A percentile compares a stretch with the other conserved stretches of the same genome.
Conservation (phyloP, 495 filamentous ascomycete species). For the Tuber borchii region DNA sequence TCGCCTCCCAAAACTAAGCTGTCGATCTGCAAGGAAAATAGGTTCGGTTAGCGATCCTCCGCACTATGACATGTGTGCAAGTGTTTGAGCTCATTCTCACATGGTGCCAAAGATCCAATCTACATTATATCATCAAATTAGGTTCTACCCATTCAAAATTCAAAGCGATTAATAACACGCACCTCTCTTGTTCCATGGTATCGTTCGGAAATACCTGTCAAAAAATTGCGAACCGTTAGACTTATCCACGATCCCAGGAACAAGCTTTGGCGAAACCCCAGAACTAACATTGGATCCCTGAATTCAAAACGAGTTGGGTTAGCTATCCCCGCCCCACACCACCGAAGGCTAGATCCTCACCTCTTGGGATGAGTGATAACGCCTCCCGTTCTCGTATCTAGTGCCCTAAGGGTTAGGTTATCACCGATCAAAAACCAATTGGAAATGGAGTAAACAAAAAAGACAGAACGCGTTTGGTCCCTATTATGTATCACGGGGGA, state of each 20-base stretch:
- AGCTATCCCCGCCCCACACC: not conserved
- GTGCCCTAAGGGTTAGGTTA: not conserved
- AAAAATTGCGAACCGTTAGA: not conserved
- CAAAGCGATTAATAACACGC: not conserved
- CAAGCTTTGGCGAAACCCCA: not conserved
- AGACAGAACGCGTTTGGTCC: not conserved
- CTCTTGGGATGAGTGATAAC: slow-evolving; percentile 16
- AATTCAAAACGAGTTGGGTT: not conserved
- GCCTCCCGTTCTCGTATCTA: slow-evolving; percentile 17
- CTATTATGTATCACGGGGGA: not conserved
- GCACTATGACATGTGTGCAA: not conserved
- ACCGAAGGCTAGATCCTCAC: not conserved
- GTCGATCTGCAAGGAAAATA: slow-evolving; percentile 2
- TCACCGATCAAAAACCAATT: not conserved
- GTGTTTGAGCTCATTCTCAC: not conserved
- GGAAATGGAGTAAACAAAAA: not conserved
- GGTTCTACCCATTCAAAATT: not conserved
- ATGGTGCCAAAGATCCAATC: slow-evolving; percentile 25
- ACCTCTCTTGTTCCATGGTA: slow-evolving; percentile 16
- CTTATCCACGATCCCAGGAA: not conserved
- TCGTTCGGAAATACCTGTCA: not conserved
- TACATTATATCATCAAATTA: not conserved
- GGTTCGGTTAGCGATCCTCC: not conserved
- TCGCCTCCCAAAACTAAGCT: slow-evolving; percentile 42
- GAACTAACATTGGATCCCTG: not conserved